Base-by-base conservation (phyloP, 805 yeast species). In the Kluyveromyces dobzhanskii region DNA sequence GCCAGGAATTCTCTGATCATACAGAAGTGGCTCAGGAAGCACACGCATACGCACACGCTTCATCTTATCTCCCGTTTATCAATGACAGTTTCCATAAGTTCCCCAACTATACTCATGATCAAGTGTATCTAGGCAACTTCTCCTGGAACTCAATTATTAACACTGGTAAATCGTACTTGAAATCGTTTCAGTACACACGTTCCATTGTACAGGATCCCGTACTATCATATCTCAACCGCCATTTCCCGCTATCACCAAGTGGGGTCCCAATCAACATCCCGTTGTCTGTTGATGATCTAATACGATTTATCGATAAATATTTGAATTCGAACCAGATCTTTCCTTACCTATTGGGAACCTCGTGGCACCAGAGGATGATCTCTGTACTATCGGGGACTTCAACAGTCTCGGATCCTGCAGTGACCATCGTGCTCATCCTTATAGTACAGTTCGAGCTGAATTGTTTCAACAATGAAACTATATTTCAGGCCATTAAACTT, bases 401-500 rank as follows among this genome's bases (percentile, higher is more conserved):
- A n/a, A 18, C 29, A 4, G 31, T 27, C 10, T 35, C 38, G 3
- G 41, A 52, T 30, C 52, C 55, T 4, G 32, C 49, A 12, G 31
- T 27, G n/a, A 27, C 53, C 13, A 31, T 56, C 24, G 42, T 47
- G 4, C 30, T 54, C 12, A 38, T 51, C 12, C 50, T 47, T 34
- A 46, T 58, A 10, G 49, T 56, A 23, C 63, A 58, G 41, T 45
- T 56, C 27, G 50, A 51, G 41, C 54, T 58, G 58, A 45, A 47
- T 3, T 55, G 61, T 41, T 42, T 56, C 25, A 50, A 53, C 44
- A 48, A 54, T 27, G 46, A 44, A 13, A 49, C 46, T 25, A 38
- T 59, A 14, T 56, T 52, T 35, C 46, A 51, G 29, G 37, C 54
- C 8, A 47, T 59, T 6, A 55, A 55, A 41, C 27, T 53, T 21